Evolutionary conservation across 306 rosid genomes (phyloP), one percentile per base, ranked within the genome.

Genomic region (Vigna reflexopilosa): DNA sequence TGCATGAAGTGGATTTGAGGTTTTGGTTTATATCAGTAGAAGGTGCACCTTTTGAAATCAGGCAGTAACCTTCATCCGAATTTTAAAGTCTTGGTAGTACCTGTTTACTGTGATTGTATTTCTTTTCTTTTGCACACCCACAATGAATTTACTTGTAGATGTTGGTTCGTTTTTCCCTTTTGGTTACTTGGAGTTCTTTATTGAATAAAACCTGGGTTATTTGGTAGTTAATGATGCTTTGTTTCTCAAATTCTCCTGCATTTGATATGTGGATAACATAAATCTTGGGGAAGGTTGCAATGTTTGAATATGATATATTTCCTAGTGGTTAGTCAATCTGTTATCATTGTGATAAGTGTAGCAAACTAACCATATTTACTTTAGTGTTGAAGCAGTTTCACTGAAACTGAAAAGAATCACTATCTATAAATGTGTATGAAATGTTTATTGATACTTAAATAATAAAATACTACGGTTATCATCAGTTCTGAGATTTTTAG

Each of bases 371-470:
- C 3, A 49, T 68, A 36, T 48, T 50, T 51, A 22, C 55, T 73
- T 73, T 75, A 59, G 22, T 69, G 79, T 77, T 47, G 71, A 69
- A 59, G 63, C 61, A 2, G 44, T 40, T 70, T 48, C 51, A 30
- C 36, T 73, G 80, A 10, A 24, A 61, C 49, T 73, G 19, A 26
- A 49, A 26, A 66, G 34, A 49, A 63, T 28, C 26, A 44, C 45
- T 38, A 45, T 0, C 44, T 24, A 14, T 58, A 68, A 32, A 38
- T 71, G 52, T 78, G 34, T 49, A 42, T 54, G 45, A 48, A 17
- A 13, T 26, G 28, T 26, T 26, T 2, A 26, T 26, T 2, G 28
- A 26, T 26, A 26, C 28, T 26, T 26, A 70, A 2, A 50, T 17
- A 34, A 3, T 13, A 24, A 16, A 66, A 9, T 24, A 0, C 6